A percentile compares a stretch with the other conserved stretches of the same genome.
These are phyloP conservation scores for Euphorbia pulcherrima DNA, from an alignment of 345 rosid genomes.

Conservation along the genomic window DNA sequence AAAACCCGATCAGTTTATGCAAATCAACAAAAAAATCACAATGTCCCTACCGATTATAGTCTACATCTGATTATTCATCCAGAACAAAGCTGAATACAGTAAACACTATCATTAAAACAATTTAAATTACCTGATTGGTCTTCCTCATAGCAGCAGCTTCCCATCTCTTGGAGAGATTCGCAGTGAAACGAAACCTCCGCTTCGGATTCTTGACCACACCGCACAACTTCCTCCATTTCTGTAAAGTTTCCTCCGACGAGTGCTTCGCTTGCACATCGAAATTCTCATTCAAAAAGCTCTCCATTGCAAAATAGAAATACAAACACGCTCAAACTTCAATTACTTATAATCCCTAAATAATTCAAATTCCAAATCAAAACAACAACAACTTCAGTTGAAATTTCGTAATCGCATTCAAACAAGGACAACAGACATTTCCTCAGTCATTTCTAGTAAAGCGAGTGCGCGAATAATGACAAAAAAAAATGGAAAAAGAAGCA, in stretches of 20 bases:
- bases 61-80: neutral
- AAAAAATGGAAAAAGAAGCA: neutral
- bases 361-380: neutral
- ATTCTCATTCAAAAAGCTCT: conserved; percentile 55
- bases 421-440: neutral
- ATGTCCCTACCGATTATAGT: too few relatives aligned
- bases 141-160: conserved; percentile 92
- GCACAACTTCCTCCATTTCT: conserved; percentile 66
- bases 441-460: neutral
- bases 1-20: neutral
- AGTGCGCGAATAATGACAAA: neutral
- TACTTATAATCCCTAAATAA: neutral
- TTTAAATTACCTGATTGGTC: conserved; percentile 57
- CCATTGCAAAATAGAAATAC: conserved; percentile 33
- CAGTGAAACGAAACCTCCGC: conserved; percentile 77
- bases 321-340: neutral
- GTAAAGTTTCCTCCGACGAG: conserved; percentile 55
- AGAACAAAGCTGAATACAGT: neutral
- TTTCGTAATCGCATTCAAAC: neutral
- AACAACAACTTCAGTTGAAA: neutral
- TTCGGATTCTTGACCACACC: conserved; percentile 85
- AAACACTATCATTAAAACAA: neutral
- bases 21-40: neutral
- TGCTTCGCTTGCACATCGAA: conserved; percentile 70
- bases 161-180: conserved; percentile 75